Evolutionary conservation across 768 basidiomycete genomes (phyloP), one percentile per base, ranked within the genome.

Genomic region (Termitomyces titanicus): DNA sequence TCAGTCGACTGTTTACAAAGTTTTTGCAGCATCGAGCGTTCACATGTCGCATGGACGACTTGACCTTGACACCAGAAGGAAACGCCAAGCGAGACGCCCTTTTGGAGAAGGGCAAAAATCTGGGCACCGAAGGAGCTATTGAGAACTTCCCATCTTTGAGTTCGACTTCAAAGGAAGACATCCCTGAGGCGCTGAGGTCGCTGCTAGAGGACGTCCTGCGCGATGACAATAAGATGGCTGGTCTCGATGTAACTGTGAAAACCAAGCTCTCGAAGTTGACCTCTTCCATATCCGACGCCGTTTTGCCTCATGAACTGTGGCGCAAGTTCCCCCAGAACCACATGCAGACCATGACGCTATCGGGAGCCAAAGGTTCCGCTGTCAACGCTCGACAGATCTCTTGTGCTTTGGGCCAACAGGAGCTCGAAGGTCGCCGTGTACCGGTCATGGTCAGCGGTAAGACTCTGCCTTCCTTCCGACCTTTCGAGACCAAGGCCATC

Each of bases 371-470:
- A 72, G 97, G 97, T 49, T 95, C 92, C 57, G 89, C 92, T 13
- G 96, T 98, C 70, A 99, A 99, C 65, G 97, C 93, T 22, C 86
- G 92, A 47, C 95, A 98, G 66, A 99, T 99, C 63, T 98, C 97
- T n/a, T 98, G 94, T 60, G 85, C 89, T 15, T 83, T 99, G 42
- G 97, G 97, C 55, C 97, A 98, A 72, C 97, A 98, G 70, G 95
- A 98, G 65, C 76, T 99, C 33, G 97, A 99, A 75, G 97, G 97
- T 59, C 92, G 97, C 61, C 94, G 97, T 69, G 97, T 98, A 5
- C 97, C 97, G 2, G 91, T 95, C 44, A 99, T 99, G 97, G 90
- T 98, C 61, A 96, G 94, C 58, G 97, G 97, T 11, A 99, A 99
- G 76, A 98, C 97, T 0, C 76, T 99, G 5, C 97, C 97, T 11